These are phyloP conservation scores for Monascus ruber DNA, from an alignment of 2,329 filamentous ascomycete species.

Conservation along the genomic window DNA sequence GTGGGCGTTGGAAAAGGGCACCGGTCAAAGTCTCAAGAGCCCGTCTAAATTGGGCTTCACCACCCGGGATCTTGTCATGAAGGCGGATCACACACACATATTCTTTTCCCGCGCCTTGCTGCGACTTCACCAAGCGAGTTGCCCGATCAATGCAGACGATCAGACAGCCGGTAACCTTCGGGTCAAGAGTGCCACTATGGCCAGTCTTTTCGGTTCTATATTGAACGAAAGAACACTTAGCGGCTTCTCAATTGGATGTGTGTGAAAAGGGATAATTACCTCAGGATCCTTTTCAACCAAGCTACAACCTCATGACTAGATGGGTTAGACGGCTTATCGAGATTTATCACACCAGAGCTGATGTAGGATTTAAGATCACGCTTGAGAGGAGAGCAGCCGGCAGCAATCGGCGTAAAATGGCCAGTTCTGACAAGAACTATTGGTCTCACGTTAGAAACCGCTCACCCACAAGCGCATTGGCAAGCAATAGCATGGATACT, in stretches of 20 bases:
- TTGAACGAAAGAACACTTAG: slow-evolving; percentile 3
- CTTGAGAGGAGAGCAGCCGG: slow-evolving; percentile 80
- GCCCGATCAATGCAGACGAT: slow-evolving; percentile 95
- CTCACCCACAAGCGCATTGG: background rate
- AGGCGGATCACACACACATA: slow-evolving; percentile 93
- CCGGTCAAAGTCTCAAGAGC: slow-evolving; percentile 93
- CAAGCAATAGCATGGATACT: slow-evolving; percentile 2
- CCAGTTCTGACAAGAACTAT: slow-evolving; percentile 82
- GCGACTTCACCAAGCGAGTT: slow-evolving; percentile 94
- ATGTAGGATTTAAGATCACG: slow-evolving; percentile 96
- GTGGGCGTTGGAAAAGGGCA: slow-evolving; percentile 92
- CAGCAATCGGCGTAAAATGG: slow-evolving; percentile 93
- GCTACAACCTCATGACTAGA: slow-evolving; percentile 98
- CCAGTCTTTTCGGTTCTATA: slow-evolving; percentile 84
- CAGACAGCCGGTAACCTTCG: slow-evolving; percentile 91
- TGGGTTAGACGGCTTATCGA: slow-evolving; percentile 94
- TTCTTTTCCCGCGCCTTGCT: slow-evolving; percentile 98
- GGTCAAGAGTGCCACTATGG: slow-evolving; percentile 95
- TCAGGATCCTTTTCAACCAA: slow-evolving; percentile 96
- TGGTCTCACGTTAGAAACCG: slow-evolving; percentile 8
- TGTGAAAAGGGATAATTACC: slow-evolving; percentile 40
- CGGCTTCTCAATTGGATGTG: slow-evolving; percentile 7
- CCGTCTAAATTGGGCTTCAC: slow-evolving; percentile 82
- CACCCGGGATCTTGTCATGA: slow-evolving; percentile 89
- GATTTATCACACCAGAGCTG: slow-evolving; percentile 94